Conservation (phyloP, 2,329 filamentous ascomycete genomes). For the Fusarium floridanum region DNA sequence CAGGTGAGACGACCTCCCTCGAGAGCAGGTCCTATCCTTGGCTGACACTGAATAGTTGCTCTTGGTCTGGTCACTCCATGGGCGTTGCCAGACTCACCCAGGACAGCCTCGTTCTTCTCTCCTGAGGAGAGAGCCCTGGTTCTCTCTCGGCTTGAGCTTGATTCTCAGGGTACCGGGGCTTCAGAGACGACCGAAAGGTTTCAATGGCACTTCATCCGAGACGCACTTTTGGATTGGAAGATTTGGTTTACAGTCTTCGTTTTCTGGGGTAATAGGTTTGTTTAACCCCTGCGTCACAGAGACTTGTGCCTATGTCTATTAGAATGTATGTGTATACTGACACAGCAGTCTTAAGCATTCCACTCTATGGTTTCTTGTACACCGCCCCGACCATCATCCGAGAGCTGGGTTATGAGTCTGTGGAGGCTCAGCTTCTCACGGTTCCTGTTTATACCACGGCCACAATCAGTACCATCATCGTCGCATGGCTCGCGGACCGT, state of each 20-base stretch:
- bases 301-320: background rate
- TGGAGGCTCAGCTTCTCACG: constrained; percentile 12
- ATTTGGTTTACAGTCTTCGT: constrained; percentile 16
- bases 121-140: background rate
- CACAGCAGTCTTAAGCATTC: background rate
- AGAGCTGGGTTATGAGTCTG: constrained; percentile 5
- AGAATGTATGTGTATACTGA: background rate
- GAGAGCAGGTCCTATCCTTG: background rate
- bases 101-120: constrained; percentile 4
- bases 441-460: constrained; percentile 9
- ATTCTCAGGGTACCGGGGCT: background rate
- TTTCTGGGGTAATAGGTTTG: constrained; percentile 1
- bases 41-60: background rate
- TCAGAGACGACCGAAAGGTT: constrained; percentile 1
- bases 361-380: constrained; percentile 13
- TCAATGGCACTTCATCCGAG: background rate
- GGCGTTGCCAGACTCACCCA: background rate
- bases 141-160: background rate
- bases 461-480: background rate
- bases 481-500: background rate
- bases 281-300: background rate
- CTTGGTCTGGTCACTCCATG: background rate
- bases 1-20: background rate
- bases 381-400: constrained; percentile 12
- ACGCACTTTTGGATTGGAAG: constrained; percentile 12